phyloP scores from a whole-genome alignment of 805 yeast species.

The Yamadazyma tumulicola region DNA sequence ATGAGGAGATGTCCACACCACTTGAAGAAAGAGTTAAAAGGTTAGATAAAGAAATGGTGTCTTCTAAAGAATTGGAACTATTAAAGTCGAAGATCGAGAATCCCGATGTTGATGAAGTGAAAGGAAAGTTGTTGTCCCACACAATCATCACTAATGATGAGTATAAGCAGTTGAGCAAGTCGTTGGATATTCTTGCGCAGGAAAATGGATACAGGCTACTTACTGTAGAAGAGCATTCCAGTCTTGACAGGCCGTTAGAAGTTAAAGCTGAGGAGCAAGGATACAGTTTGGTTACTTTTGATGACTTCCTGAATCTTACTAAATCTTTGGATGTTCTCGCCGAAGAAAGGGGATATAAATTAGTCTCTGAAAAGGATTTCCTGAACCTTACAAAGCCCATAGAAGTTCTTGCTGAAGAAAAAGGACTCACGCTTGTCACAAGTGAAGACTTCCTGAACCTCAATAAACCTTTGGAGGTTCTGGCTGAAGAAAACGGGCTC shows the following conservation, averaged over 20 bases:
- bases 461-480: constrained; percentile 14
- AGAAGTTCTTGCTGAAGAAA: no score
- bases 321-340: constrained; percentile 20
- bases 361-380: constrained; percentile 1
- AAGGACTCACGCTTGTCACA: constrained; percentile 10
- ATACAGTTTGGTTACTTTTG: no score
- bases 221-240: constrained; percentile 23
- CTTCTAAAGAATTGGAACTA: constrained; percentile 24
- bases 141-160: constrained; percentile 11
- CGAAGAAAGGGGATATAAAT: constrained; percentile 13
- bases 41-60: constrained; percentile 17
- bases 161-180: constrained; percentile 18
- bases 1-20: constrained; percentile 4
- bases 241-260: constrained; percentile 26
- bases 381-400: not conserved
- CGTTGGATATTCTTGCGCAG: constrained; percentile 24
- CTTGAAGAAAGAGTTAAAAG: constrained; percentile 20
- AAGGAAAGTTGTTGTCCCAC: constrained; percentile 10
- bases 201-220: constrained; percentile 13
- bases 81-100: constrained; percentile 17
- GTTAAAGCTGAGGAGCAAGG: constrained; percentile 26
- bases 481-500: constrained; percentile 17
- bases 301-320: no score
- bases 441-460: no score
- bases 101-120: constrained; percentile 23